These are phyloP conservation scores for Calocybe indica DNA, from an alignment of 768 basidiomycete genomes.

Conservation along the genomic window DNA sequence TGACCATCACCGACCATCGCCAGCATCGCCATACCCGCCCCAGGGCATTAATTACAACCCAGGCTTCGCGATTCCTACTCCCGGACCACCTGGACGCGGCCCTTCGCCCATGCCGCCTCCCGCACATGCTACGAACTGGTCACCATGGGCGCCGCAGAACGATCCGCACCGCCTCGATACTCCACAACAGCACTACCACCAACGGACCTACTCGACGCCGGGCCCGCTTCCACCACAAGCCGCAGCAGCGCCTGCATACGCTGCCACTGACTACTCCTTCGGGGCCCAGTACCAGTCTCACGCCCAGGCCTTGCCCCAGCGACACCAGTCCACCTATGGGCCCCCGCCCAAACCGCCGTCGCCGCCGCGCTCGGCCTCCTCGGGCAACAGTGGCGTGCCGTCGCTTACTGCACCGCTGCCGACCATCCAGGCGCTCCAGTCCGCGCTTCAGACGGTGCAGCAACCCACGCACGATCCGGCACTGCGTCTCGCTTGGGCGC, in stretches of 20 bases:
- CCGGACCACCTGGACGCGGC: conserved; percentile 15
- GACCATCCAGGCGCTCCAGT: conserved; percentile 50
- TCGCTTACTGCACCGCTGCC: conserved; percentile 68
- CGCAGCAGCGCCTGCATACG: conserved; percentile 17
- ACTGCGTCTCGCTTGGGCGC: conserved; percentile 69
- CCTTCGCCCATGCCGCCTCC: conserved; percentile 15
- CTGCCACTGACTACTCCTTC: conserved; percentile 26
- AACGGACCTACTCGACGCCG: conserved; percentile 10
- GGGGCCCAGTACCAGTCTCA: conserved; percentile 39
- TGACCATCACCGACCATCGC: conserved; percentile 17
- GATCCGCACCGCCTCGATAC: background rate
- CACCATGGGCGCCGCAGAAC: background rate
- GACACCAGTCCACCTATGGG: conserved; percentile 45
- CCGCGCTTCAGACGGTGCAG: conserved; percentile 46
- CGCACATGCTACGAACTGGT: conserved; percentile 4
- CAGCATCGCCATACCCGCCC: conserved; percentile 12
- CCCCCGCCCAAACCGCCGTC: conserved; percentile 40
- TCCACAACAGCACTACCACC: background rate
- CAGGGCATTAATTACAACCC: conserved; percentile 1
- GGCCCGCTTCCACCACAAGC: conserved; percentile 10
- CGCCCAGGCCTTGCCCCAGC: conserved; percentile 30
- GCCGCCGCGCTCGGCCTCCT: conserved; percentile 10
- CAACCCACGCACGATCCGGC: conserved; percentile 49
- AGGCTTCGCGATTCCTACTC: conserved; percentile 13
- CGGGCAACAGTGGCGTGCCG: conserved; percentile 15